These are phyloP conservation scores for Clavispora phyllophila DNA, from an alignment of 805 yeast genomes.

Conservation along the genomic window DNA sequence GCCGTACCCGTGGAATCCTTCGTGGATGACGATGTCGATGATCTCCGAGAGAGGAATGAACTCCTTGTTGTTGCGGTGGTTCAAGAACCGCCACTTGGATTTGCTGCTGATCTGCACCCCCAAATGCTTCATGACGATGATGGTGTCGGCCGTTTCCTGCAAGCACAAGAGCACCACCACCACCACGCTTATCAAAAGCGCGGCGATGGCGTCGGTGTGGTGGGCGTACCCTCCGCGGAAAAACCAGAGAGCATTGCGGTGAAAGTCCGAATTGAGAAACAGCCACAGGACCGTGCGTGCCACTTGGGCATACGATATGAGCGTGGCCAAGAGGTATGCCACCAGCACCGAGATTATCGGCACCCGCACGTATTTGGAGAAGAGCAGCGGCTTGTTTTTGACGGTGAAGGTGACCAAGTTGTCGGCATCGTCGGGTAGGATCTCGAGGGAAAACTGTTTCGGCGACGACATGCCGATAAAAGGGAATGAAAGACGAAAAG, in stretches of 20 bases:
- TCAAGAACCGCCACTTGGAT: conserved; percentile 10
- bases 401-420: conserved; percentile 16
- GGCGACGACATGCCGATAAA: conserved; percentile 21
- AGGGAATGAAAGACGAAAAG: neutral
- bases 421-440: conserved; percentile 13
- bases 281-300: neutral
- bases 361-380: conserved; percentile 10
- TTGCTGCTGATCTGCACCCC: conserved; percentile 43
- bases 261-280: neutral
- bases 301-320: neutral
- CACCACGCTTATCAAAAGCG: neutral
- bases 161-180: conserved; percentile 18
- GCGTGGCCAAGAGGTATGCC: conserved; percentile 1
- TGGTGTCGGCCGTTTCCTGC: conserved; percentile 37
- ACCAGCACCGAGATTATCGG: conserved; percentile 12
- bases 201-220: neutral
- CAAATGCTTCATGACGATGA: conserved; percentile 38
- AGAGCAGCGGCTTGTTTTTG: conserved; percentile 10
- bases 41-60: conserved; percentile 57
- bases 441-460: conserved; percentile 26
- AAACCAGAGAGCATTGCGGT: conserved; percentile 1
- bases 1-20: conserved; percentile 65
- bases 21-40: conserved; percentile 66
- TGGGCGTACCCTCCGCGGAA: conserved; percentile 10
- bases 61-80: conserved; percentile 17